Evolutionary conservation across 768 basidiomycete species (phyloP).

Genomic region (Amanita rubescens): DNA sequence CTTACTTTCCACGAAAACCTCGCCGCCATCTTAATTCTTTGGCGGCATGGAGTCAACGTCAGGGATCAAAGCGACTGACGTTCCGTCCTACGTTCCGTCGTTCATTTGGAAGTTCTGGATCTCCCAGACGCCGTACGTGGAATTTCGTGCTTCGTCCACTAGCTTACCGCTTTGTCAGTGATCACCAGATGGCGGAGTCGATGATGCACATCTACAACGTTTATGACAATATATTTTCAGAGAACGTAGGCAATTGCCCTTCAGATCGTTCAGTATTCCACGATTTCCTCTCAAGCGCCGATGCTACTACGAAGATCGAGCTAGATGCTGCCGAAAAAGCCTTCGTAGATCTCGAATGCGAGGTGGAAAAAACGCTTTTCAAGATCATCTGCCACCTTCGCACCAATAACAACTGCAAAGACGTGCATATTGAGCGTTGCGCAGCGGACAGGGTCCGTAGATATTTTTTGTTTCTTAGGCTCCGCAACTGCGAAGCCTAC

Average conservation of each 20-base stretch:
- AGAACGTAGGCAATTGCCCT: slow-evolving; percentile 31
- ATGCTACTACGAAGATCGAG: slow-evolving; percentile 26
- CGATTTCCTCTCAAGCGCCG: neutral
- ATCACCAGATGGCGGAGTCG: slow-evolving; percentile 20
- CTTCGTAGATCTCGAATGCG: slow-evolving; percentile 35
- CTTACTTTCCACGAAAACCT: no score
- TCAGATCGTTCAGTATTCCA: slow-evolving; percentile 30
- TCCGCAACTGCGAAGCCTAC: slow-evolving; percentile 47
- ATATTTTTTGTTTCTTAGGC: slow-evolving; percentile 49
- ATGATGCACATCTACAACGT: slow-evolving; percentile 44
- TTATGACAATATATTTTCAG: slow-evolving; percentile 41
- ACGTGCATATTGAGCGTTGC: slow-evolving; percentile 22
- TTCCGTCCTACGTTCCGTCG: slow-evolving; percentile 31
- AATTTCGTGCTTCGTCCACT: neutral
- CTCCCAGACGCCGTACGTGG: slow-evolving; percentile 14
- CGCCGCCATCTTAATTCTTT: neutral
- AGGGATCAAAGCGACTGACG: slow-evolving; percentile 8
- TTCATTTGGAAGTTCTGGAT: slow-evolving; percentile 48
- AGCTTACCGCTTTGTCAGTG: slow-evolving; percentile 19
- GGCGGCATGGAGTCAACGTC: neutral
- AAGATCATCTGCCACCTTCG: neutral
- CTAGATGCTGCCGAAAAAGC: slow-evolving; percentile 30
- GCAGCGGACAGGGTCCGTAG: slow-evolving; percentile 32
- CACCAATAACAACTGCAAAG: slow-evolving; percentile 6
- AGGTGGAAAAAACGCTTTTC: slow-evolving; percentile 24